These are phyloP conservation scores for Aspergillus indologenus DNA, from an alignment of 495 filamentous ascomycete species.

Conservation along the genomic window DNA sequence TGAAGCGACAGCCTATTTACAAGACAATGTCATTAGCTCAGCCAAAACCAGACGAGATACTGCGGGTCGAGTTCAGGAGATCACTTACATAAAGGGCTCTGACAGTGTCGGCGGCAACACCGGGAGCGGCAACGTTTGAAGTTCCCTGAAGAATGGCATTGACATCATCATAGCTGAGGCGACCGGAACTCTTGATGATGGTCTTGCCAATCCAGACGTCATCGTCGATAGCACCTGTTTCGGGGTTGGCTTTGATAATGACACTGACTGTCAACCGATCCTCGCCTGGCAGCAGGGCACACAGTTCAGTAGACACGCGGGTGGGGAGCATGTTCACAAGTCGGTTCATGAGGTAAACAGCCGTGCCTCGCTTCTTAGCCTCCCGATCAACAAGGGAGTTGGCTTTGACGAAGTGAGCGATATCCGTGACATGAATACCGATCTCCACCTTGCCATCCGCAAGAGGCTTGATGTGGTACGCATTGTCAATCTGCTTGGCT, in stretches of 20 bases:
- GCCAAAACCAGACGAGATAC: constrained; percentile 2
- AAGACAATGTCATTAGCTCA: constrained; percentile 5
- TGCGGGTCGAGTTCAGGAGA: neutral
- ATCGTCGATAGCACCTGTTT: constrained; percentile 69
- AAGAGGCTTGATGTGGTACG: constrained; percentile 82
- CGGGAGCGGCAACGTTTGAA: constrained; percentile 54
- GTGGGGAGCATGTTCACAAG: constrained; percentile 87
- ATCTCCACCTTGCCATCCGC: constrained; percentile 85
- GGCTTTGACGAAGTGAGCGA: constrained; percentile 93
- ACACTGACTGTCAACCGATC: constrained; percentile 91
- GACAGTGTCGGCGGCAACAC: constrained; percentile 66
- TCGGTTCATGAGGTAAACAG: constrained; percentile 88
- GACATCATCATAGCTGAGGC: constrained; percentile 78
- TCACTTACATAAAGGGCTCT: constrained; percentile 67
- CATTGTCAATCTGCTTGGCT: constrained; percentile 81
- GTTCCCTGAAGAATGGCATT: constrained; percentile 70
- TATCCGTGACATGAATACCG: constrained; percentile 92
- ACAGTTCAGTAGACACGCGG: constrained; percentile 79
- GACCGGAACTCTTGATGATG: constrained; percentile 86
- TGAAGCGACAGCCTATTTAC: constrained; percentile 61
- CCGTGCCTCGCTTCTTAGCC: constrained; percentile 96
- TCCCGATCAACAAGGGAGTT: constrained; percentile 96
- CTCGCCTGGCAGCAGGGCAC: constrained; percentile 78
- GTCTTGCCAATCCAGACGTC: constrained; percentile 92
- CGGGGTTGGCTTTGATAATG: constrained; percentile 80